Evolutionary conservation across 805 yeast species (phyloP).

Genomic region (Metschnikowia aberdeeniae): DNA sequence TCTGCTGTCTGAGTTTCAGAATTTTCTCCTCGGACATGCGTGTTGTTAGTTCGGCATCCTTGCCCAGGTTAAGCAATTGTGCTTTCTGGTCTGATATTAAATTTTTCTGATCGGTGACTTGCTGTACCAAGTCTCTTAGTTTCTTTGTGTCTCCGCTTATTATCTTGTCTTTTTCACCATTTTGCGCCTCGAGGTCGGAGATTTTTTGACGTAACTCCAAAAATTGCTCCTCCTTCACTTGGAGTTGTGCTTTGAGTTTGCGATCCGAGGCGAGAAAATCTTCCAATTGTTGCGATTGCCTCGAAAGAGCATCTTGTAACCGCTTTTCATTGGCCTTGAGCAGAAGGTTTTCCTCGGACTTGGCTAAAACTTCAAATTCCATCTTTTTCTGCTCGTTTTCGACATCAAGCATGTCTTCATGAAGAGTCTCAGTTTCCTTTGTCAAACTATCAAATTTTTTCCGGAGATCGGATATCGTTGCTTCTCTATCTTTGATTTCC

Average conservation of each 20-base stretch:
- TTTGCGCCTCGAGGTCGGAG: conserved; percentile 28
- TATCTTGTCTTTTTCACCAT: conserved; percentile 26
- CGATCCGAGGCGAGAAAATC: neutral
- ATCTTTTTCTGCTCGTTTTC: conserved; percentile 14
- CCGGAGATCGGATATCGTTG: conserved; percentile 19
- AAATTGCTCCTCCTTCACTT: conserved; percentile 6
- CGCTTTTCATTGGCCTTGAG: conserved; percentile 7
- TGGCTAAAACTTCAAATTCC: conserved; percentile 7
- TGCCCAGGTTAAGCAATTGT: neutral
- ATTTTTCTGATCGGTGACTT: conserved; percentile 19
- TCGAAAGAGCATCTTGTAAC: conserved; percentile 5
- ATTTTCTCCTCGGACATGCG: conserved; percentile 17
- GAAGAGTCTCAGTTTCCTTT: conserved; percentile 15
- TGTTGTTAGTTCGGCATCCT: conserved; percentile 4
- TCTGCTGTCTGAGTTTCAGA: conserved; percentile 21
- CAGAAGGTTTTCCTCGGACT: neutral
- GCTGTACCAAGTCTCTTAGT: conserved; percentile 26
- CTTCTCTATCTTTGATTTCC: conserved; percentile 19
- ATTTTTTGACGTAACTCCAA: conserved; percentile 17
- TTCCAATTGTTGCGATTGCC: neutral
- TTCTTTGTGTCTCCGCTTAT: conserved; percentile 29
- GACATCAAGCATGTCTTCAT: conserved; percentile 15
- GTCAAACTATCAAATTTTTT: conserved; percentile 12
- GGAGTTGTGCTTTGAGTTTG: conserved; percentile 5
- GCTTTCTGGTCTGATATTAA: conserved; percentile 8